Conservation (phyloP, 225 moss, liverwort and hornwort genomes). For the Lunularia cruciata region DNA sequence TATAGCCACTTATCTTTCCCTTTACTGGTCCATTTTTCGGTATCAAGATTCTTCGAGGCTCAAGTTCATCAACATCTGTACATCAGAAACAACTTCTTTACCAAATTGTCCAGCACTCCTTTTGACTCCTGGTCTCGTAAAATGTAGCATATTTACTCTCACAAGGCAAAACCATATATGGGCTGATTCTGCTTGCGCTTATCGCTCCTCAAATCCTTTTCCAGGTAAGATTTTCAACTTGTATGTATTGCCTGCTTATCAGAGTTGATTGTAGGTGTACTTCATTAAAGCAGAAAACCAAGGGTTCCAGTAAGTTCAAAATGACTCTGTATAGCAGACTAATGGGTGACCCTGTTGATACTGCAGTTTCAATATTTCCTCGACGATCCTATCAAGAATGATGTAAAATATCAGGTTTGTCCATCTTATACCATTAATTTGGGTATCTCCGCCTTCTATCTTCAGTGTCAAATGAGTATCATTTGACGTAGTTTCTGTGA, state of each 20-base stretch:
- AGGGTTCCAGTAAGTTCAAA: too few relatives aligned
- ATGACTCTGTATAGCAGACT: too few relatives aligned
- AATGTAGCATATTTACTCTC: constrained; percentile 73
- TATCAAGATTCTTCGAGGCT: too few relatives aligned
- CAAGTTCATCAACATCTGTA: too few relatives aligned
- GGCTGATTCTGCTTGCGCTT: constrained; percentile 68
- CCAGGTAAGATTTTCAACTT: constrained; percentile 63
- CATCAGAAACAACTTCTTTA: background rate
- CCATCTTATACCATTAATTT: too few relatives aligned
- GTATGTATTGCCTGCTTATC: background rate
- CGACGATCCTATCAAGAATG: constrained; percentile 82
- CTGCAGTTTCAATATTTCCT: constrained; percentile 90
- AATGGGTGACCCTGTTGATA: too few relatives aligned
- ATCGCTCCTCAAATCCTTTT: constrained; percentile 88
- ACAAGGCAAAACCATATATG: constrained; percentile 74
- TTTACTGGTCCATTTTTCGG: too few relatives aligned
- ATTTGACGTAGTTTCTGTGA: too few relatives aligned
- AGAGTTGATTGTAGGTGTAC: background rate
- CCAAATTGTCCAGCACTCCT: too few relatives aligned
- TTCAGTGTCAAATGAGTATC: too few relatives aligned
- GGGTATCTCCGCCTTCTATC: too few relatives aligned
- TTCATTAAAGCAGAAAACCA: too few relatives aligned
- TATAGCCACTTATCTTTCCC: background rate
- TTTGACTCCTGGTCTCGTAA: background rate
- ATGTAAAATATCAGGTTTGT: constrained; percentile 88